Evolutionary conservation across 148 eudicot species (phyloP).

Genomic region (Vaccinium corymbosum): DNA sequence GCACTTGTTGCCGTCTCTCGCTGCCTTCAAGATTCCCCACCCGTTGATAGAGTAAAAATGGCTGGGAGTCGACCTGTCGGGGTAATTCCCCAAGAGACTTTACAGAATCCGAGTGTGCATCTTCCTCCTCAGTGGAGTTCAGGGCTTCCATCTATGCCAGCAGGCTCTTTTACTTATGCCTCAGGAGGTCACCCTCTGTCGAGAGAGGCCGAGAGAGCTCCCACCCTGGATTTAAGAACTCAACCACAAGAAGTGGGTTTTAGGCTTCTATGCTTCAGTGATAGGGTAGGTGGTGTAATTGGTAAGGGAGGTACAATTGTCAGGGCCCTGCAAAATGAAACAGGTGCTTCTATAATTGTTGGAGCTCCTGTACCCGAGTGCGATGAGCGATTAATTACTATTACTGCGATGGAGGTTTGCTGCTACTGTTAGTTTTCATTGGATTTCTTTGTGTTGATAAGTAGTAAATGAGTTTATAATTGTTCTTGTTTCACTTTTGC

Average conservation of each 20-base stretch:
- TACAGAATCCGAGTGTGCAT: constrained; percentile 27
- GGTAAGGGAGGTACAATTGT: constrained; percentile 73
- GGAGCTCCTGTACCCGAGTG: constrained; percentile 44
- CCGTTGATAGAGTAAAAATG: constrained; percentile 28
- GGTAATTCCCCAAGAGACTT: constrained; percentile 25
- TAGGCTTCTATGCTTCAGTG: constrained; percentile 52
- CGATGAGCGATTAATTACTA: constrained; percentile 61
- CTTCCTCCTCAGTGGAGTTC: constrained; percentile 29
- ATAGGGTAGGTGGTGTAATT: constrained; percentile 65
- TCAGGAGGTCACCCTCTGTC: constrained; percentile 22
- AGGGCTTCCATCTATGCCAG: constrained; percentile 27
- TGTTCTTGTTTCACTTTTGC: constrained; percentile 12
- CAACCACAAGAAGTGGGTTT: constrained; percentile 42
- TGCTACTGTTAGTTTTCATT: constrained; percentile 12
- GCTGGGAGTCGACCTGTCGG: constrained; percentile 34
- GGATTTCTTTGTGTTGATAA: not conserved
- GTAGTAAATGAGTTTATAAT: constrained; percentile 7
- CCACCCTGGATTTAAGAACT: constrained; percentile 23
- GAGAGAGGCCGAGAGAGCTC: constrained; percentile 30
- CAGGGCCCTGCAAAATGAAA: constrained; percentile 58
- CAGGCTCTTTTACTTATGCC: constrained; percentile 33
- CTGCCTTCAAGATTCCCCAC: constrained; percentile 56
- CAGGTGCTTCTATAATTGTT: constrained; percentile 59
- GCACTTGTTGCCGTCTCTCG: constrained; percentile 63
- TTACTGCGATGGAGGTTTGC: constrained; percentile 66